Evolutionary conservation across 2,329 filamentous ascomycete species (phyloP), one percentile per base, ranked within the genome.

Genomic region (Curvularia hawaiiensis): DNA sequence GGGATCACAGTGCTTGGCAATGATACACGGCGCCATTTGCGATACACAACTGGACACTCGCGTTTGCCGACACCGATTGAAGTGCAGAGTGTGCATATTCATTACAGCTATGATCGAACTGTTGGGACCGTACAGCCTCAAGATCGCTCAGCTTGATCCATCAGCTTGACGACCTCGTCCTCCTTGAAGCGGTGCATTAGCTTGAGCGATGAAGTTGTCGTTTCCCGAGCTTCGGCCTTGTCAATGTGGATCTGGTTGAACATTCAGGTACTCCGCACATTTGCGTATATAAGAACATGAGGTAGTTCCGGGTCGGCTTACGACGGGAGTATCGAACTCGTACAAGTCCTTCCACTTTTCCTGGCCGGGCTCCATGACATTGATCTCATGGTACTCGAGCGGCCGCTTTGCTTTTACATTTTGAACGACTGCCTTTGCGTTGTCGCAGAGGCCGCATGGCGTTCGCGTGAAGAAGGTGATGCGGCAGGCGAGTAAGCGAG

Each of bases 251-350:
- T 78, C 83, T 85, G 58, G 7, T 50, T 47, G 58, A 56, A 56
- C 62, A 62, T 48, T 71, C 45, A 72, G 65, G 63, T 67, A 65
- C 63, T 66, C 59, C 41, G 52, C 39, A 22, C 45, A 46, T 9
- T 39, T n/a, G 33, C 28, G 26, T 26, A 41, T 41, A 52, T 40
- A 52, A 9, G 6, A 18, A 49, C 35, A 22, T 39, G n/a, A 26
- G 40, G 31, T n/a, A 24, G 38, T 26, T 26, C 28, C 20, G 26
- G 31, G 30, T 46, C 41, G 18, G 59, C 78, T 69, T 79, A 93
- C 90, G 69, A 93, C 90, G 0, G 90, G 90, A 8, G 91, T 90
- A 65, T 94, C 90, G 72, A 92, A 91, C 56, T 92, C 90, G 71
- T 94, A 94, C 1, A 92, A 70, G 48, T 88, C 82, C 68, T 85